Evolutionary conservation across 441 rosid species (phyloP).

Genomic region (Populus hybrid): DNA sequence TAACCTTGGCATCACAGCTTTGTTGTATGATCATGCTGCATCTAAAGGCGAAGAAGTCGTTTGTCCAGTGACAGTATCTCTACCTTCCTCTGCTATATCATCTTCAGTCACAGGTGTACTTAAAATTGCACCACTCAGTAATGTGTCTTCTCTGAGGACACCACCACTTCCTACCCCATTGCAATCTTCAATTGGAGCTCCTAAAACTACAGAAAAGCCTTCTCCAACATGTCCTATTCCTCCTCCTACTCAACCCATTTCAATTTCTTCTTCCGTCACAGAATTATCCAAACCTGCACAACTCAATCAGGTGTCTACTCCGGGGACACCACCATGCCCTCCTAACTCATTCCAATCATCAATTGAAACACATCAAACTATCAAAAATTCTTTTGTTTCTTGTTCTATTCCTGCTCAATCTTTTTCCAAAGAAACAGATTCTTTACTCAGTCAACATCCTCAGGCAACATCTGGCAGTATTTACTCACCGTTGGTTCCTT

Average conservation of each 20-base stretch:
- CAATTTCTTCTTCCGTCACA: constrained; percentile 30
- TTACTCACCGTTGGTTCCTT: constrained; percentile 11
- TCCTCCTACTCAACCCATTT: constrained; percentile 12
- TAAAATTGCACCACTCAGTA: constrained; percentile 26
- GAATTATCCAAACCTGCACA: constrained; percentile 28
- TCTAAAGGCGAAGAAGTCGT: constrained; percentile 41
- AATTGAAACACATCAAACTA: constrained; percentile 7
- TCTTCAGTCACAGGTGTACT: constrained; percentile 31
- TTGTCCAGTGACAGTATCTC: constrained; percentile 30
- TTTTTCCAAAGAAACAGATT: constrained; percentile 9
- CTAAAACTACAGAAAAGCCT: constrained; percentile 5
- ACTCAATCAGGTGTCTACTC: constrained; percentile 20
- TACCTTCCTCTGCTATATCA: constrained; percentile 29
- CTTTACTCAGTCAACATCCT: constrained; percentile 12
- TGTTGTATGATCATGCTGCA: constrained; percentile 58
- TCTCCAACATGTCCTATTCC: constrained; percentile 5
- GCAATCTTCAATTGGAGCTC: constrained; percentile 20
- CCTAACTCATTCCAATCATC: constrained; percentile 22
- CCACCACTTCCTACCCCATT: constrained; percentile 26
- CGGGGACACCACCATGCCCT: constrained; percentile 21
- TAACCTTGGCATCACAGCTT: constrained; percentile 64
- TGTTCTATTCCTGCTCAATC: constrained; percentile 10
- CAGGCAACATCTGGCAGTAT: constrained; percentile 10
- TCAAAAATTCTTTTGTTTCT: constrained; percentile 5
- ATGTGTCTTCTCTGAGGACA: constrained; percentile 18